Conservation (phyloP, 2,329 filamentous ascomycete genomes). For the Colletotrichum spinosum region DNA sequence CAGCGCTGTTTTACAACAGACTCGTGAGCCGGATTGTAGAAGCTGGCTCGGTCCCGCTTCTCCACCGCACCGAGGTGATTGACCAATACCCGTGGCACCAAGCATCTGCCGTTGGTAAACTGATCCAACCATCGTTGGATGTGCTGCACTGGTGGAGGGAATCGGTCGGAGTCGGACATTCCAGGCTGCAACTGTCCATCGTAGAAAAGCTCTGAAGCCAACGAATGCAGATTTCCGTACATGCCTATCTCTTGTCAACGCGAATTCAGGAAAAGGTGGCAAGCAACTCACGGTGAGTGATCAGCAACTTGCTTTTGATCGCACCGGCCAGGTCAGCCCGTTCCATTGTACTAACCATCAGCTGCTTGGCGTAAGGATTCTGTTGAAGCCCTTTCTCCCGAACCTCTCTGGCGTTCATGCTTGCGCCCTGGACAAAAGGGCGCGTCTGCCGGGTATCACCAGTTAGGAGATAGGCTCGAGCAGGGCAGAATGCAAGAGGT, state of each 20-base stretch:
- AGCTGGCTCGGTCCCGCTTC: constrained; percentile 47
- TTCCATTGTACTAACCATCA: constrained; percentile 51
- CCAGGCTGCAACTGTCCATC: constrained; percentile 51
- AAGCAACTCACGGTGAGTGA: constrained; percentile 48
- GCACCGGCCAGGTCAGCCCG: constrained; percentile 48
- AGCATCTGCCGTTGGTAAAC: constrained; percentile 40
- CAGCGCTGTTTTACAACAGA: constrained; percentile 50
- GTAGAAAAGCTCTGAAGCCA: constrained; percentile 58
- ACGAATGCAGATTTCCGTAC: constrained; percentile 51
- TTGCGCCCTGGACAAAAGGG: constrained; percentile 51
- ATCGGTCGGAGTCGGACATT: constrained; percentile 40
- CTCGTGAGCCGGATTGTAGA: constrained; percentile 54
- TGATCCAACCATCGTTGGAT: constrained; percentile 46
- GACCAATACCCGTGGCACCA: constrained; percentile 53
- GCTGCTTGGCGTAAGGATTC: constrained; percentile 28
- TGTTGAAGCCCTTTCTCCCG: constrained; percentile 6
- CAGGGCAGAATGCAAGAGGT: constrained; percentile 55
- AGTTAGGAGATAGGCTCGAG: constrained; percentile 57
- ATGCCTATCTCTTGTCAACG: constrained; percentile 36
- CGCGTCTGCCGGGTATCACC: constrained; percentile 59
- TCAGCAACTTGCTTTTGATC: constrained; percentile 46
- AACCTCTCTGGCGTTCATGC: neutral
- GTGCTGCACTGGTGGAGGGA: constrained; percentile 43
- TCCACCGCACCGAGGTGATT: constrained; percentile 44
- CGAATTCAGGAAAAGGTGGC: neutral